Conservation (phyloP, 768 basidiomycete genomes). For the Leccinum subgranulosum region DNA sequence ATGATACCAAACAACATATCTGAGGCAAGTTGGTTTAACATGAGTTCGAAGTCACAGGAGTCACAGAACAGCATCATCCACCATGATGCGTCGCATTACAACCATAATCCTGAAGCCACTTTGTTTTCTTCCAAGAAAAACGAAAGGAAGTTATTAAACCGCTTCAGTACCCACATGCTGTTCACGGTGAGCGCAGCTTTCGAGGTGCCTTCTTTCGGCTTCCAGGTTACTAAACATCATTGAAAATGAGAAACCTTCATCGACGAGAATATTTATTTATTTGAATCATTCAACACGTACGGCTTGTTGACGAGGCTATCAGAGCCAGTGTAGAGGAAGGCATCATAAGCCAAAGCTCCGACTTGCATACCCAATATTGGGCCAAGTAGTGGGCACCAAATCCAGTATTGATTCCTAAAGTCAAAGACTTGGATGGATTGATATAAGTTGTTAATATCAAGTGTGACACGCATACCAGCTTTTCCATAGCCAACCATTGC, state of each 20-base stretch:
- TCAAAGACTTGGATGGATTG: conserved; percentile 17
- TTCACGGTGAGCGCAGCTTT: conserved; percentile 3
- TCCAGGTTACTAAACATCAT: conserved; percentile 8
- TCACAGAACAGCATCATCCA: neutral
- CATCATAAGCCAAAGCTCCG: conserved; percentile 57
- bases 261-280: neutral
- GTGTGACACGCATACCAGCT: conserved; percentile 36
- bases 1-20: neutral
- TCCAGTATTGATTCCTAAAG: conserved; percentile 60
- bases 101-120: neutral
- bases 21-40: neutral
- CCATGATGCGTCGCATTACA: neutral
- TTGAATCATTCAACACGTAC: conserved; percentile 29
- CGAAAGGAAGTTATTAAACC: conserved; percentile 6
- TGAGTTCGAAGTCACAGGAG: too few species aligned
- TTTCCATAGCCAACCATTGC: conserved; percentile 72
- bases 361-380: conserved; percentile 57
- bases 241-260: neutral
- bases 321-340: conserved; percentile 51
- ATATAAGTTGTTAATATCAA: neutral
- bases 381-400: conserved; percentile 64
- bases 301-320: conserved; percentile 54
- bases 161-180: neutral
- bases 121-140: neutral
- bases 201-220: conserved; percentile 16